Evolutionary conservation across 345 rosid species (phyloP).

Genomic region (Syzygium aromaticum): DNA sequence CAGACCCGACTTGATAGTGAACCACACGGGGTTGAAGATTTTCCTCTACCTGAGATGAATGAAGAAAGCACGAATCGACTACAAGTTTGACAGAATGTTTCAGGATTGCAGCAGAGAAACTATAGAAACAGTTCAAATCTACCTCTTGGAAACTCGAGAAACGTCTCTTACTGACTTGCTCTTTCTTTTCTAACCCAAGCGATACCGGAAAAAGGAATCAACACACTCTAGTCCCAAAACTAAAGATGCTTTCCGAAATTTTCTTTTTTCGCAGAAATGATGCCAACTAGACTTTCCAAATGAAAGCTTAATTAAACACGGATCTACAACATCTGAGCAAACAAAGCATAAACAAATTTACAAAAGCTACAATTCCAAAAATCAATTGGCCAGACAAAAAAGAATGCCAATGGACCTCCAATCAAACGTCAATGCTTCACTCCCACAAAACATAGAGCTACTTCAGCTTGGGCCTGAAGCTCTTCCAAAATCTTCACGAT

Average conservation of each 20-base stretch:
- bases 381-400: background rate
- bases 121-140: background rate
- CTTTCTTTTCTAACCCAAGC: background rate
- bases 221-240: background rate
- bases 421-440: slow-evolving; percentile 39
- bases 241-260: background rate
- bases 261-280: background rate
- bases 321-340: background rate
- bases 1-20: background rate
- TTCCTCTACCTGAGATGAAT: background rate
- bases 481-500: slow-evolving; percentile 81
- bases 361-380: background rate
- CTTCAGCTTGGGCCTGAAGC: slow-evolving; percentile 95
- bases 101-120: background rate
- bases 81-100: background rate
- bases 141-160: background rate
- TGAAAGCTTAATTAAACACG: background rate
- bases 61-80: background rate
- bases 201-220: background rate
- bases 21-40: background rate
- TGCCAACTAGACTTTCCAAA: background rate
- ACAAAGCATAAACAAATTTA: background rate
- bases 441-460: slow-evolving; percentile 84
- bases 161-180: background rate
- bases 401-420: background rate